A percentile compares a stretch with the other conserved stretches of the same genome.
phyloP scores from a whole-genome alignment of 148 eudicot genomes.

The Dianthus caryophyllus region DNA sequence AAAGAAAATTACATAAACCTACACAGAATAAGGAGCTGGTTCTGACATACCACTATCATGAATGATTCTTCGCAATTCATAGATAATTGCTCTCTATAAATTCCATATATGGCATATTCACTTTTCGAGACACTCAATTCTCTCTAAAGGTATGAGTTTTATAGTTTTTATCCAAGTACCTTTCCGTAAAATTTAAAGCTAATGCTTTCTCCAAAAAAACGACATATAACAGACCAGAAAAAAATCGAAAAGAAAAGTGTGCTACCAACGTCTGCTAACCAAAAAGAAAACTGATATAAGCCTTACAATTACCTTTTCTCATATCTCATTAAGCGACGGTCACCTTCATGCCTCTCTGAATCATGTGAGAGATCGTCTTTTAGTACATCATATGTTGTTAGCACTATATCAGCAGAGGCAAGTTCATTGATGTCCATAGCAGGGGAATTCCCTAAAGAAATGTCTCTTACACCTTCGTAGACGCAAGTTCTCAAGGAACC shows the following conservation, averaged over 20 bases:
- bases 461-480: slow-evolving; percentile 81
- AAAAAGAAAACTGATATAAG: too few relatives aligned
- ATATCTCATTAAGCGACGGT: slow-evolving; percentile 82
- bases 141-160: too few relatives aligned
- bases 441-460: slow-evolving; percentile 45
- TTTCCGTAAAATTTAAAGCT: too few relatives aligned
- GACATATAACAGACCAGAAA: too few relatives aligned
- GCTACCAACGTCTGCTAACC: too few relatives aligned
- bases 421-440: slow-evolving; percentile 49
- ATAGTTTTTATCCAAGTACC: too few relatives aligned
- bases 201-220: too few relatives aligned
- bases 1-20: neutral
- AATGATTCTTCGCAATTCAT: neutral
- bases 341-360: slow-evolving; percentile 93
- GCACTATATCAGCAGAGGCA: slow-evolving; percentile 73
- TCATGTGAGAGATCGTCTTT: slow-evolving; percentile 90
- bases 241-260: too few relatives aligned
- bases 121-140: too few relatives aligned
- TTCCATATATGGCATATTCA: too few relatives aligned
- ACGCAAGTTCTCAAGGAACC: slow-evolving; percentile 71
- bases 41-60: neutral
- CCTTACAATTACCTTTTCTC: slow-evolving; percentile 56
- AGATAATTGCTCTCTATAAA: neutral
- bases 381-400: slow-evolving; percentile 90
- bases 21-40: neutral